Evolutionary conservation across 192 early-diverging fungal species (phyloP).

Genomic region (Linnemannia zychae): DNA sequence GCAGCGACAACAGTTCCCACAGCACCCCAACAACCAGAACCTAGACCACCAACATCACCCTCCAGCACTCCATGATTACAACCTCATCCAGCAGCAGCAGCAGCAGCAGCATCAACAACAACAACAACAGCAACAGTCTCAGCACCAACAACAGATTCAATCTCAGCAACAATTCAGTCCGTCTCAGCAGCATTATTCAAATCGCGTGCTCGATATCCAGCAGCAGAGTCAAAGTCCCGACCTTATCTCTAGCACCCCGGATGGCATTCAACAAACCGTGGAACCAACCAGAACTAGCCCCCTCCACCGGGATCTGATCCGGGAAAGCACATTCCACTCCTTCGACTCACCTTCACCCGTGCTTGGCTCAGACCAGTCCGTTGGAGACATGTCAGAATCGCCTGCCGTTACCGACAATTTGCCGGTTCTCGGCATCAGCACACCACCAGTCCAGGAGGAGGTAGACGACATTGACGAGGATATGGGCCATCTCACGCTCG

Average conservation of each 20-base stretch:
- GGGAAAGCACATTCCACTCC: constrained; percentile 22
- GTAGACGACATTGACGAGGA: constrained; percentile 67
- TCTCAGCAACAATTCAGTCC: constrained; percentile 15
- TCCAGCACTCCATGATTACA: constrained; percentile 30
- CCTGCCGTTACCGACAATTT: not conserved
- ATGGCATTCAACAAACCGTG: constrained; percentile 5
- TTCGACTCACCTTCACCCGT: constrained; percentile 45
- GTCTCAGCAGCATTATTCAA: constrained; percentile 11
- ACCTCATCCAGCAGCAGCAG: constrained; percentile 22
- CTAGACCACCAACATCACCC: constrained; percentile 34
- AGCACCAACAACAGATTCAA: constrained; percentile 24
- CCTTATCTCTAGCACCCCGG: not conserved
- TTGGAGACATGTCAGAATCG: constrained; percentile 8
- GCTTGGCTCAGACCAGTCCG: constrained; percentile 27
- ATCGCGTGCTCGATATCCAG: not conserved
- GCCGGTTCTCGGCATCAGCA: constrained; percentile 14
- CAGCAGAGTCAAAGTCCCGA: constrained; percentile 30
- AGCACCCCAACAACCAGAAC: constrained; percentile 14
- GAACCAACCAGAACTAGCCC: constrained; percentile 10
- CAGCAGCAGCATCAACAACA: constrained; percentile 19
- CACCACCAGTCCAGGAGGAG: constrained; percentile 26
- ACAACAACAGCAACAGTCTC: constrained; percentile 23
- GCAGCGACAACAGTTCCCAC: not conserved
- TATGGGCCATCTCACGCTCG: constrained; percentile 75
- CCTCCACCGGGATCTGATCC: constrained; percentile 29